A percentile compares a stretch with the other conserved stretches of the same genome.
These are phyloP conservation scores for Pleurostoma richardsiae DNA, from an alignment of 2,329 filamentous ascomycete species.

Conservation along the genomic window DNA sequence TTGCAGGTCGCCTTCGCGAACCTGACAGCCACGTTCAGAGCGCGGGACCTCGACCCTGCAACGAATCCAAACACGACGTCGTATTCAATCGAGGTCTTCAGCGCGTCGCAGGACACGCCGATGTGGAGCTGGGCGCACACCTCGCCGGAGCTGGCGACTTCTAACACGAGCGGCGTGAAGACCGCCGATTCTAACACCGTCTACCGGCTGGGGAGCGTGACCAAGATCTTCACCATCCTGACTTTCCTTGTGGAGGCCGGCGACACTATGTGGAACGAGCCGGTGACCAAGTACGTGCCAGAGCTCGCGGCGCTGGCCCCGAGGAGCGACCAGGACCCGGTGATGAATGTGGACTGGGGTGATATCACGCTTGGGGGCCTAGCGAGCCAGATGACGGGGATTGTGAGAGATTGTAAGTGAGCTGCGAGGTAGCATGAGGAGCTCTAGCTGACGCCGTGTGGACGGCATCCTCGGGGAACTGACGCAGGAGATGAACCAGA, in stretches of 20 bases:
- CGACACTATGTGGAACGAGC: constrained; percentile 28
- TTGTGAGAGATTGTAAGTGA: constrained; percentile 26
- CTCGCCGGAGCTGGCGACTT: constrained; percentile 12
- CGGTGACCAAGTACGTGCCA: constrained; percentile 34
- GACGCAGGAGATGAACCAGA: constrained; percentile 2
- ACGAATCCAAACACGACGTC: constrained; percentile 24
- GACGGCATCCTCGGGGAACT: constrained; percentile 7
- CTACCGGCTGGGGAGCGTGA: constrained; percentile 36
- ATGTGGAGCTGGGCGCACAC: constrained; percentile 23
- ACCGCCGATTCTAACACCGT: constrained; percentile 23
- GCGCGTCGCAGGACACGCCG: constrained; percentile 3
- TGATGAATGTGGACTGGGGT: constrained; percentile 21
- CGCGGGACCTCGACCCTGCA: constrained; percentile 16
- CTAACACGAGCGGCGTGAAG: constrained; percentile 15
- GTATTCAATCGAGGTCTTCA: constrained; percentile 26
- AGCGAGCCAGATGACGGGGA: constrained; percentile 28
- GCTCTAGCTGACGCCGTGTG: neutral
- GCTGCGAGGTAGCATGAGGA: neutral
- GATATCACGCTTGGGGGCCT: constrained; percentile 29
- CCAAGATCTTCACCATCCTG: constrained; percentile 38
- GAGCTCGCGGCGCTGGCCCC: constrained; percentile 23
- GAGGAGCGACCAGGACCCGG: constrained; percentile 11
- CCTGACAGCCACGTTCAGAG: constrained; percentile 20
- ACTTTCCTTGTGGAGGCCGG: constrained; percentile 33
- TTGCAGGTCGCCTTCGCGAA: constrained; percentile 21